phyloP scores from a whole-genome alignment of 2,329 filamentous ascomycete genomes.

The Rosellinia necatrix region DNA sequence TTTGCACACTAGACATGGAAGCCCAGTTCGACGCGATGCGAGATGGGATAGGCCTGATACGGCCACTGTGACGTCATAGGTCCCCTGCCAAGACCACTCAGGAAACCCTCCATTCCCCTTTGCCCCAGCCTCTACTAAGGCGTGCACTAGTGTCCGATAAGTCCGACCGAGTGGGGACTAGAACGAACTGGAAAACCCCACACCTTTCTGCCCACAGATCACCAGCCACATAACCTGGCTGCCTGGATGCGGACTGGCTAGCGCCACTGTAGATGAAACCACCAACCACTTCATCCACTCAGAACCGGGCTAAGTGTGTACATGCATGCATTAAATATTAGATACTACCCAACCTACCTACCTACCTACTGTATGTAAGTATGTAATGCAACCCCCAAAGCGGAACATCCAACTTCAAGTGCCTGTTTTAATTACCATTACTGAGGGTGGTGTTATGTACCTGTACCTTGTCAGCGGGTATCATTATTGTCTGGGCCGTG shows the following conservation, averaged over 20 bases:
- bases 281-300: neutral
- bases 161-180: constrained; percentile 3
- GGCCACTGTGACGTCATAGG: constrained; percentile 24
- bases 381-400: too few relatives aligned
- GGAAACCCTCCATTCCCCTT: neutral
- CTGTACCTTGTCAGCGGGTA: too few relatives aligned
- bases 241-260: neutral
- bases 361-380: too few relatives aligned
- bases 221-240: neutral
- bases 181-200: too few relatives aligned
- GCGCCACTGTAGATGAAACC: neutral
- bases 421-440: too few relatives aligned
- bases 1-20: constrained; percentile 10
- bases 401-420: too few relatives aligned
- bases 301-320: neutral
- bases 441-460: too few relatives aligned
- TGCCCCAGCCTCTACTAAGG: too few relatives aligned
- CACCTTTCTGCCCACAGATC: too few relatives aligned
- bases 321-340: neutral
- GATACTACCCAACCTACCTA: too few relatives aligned
- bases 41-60: constrained; percentile 18
- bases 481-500: too few relatives aligned
- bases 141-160: too few relatives aligned
- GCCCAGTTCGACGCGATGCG: constrained; percentile 17
- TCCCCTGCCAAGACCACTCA: constrained; percentile 26